Evolutionary conservation across 192 early-diverging fungal species (phyloP).

Genomic region (Umbelopsis ramanniana): DNA sequence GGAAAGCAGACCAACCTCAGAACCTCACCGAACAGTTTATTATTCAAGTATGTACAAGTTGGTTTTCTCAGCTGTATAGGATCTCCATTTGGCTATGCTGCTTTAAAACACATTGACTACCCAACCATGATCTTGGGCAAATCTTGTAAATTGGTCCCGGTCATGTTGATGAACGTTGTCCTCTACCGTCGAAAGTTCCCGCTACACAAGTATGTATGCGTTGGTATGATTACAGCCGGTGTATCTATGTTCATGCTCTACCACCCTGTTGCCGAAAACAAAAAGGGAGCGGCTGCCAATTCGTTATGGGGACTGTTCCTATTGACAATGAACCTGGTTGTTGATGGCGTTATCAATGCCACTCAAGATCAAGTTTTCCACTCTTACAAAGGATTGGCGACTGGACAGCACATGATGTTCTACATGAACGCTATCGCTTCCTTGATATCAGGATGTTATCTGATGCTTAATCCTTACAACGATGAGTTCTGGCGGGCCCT

Average conservation of each 20-base stretch:
- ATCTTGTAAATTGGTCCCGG: conserved; percentile 95
- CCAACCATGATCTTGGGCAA: conserved; percentile 97
- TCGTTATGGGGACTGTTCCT: conserved; percentile 83
- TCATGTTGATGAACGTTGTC: conserved; percentile 93
- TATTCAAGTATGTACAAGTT: conserved; percentile 74
- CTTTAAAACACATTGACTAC: conserved; percentile 94
- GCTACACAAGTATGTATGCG: conserved; percentile 85
- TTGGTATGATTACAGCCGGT: conserved; percentile 85
- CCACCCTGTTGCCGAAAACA: conserved; percentile 58
- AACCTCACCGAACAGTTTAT: conserved; percentile 34
- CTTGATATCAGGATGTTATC: conserved; percentile 72
- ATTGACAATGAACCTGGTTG: conserved; percentile 80
- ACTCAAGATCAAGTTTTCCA: conserved; percentile 95
- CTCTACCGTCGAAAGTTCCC: conserved; percentile 90
- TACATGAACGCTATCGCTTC: conserved; percentile 90
- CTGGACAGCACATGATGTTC: conserved; percentile 96
- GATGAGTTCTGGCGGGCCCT: conserved; percentile 77
- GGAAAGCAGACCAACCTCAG: conserved; percentile 46
- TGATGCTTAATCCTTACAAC: conserved; percentile 74
- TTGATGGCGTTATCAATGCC: conserved; percentile 96
- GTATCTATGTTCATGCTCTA: conserved; percentile 94
- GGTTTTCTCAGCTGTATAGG: conserved; percentile 75
- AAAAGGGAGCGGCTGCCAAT: conserved; percentile 53
- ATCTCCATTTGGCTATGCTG: conserved; percentile 92
- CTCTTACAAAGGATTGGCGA: conserved; percentile 62